Evolutionary conservation across 768 basidiomycete species (phyloP), one percentile per base, ranked within the genome.

Genomic region (Roridomyces roridus): DNA sequence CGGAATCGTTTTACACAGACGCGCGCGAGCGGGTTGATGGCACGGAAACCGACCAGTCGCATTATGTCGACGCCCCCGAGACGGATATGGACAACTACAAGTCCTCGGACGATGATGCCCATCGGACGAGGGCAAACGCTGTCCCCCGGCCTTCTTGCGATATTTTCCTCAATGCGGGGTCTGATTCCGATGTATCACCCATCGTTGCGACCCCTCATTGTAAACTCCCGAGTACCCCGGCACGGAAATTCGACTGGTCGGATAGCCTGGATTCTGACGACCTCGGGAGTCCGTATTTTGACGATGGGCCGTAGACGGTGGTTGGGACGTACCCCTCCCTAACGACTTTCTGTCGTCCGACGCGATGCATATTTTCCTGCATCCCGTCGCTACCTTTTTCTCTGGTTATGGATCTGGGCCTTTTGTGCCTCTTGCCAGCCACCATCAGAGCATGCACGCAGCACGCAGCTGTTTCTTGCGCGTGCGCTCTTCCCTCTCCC

Each of bases 111-210:
- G 59, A 60, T 15, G 45, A 45, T 24, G 41, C 34, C 3, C 39
- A 37, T 39, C 18, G 46, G 6, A 52, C 41, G 25, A 39, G 42
- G 41, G 55, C 60, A 5, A 49, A 34, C 23, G 40, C 20, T n/a
- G 40, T 61, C 17, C 54, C 41, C 15, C 59, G 59, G 25, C 59
- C 59, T 15, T 52, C 55, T 3, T 62, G 55, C 31, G 37, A 62
- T n/a, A 44, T 57, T 31, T 62, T 62, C 51, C 12, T 50, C 21
- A 49, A 54, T 34, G 47, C 29, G 8, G 55, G 34, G 24, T 53
- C 51, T 29, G 37, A 43, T 11, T 42, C 47, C 28, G 25, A 23
- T 21, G 45, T 43, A 11, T 39, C 31, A 23, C 46, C 26, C 23
- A 25, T 29, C n/a, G n/a, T 21, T 31, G 46, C 26, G 31, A 10